Evolutionary conservation across 2,329 filamentous ascomycete genomes (phyloP), one percentile per base, ranked within the genome.

Genomic region (Neopestalotiopsis rosae): DNA sequence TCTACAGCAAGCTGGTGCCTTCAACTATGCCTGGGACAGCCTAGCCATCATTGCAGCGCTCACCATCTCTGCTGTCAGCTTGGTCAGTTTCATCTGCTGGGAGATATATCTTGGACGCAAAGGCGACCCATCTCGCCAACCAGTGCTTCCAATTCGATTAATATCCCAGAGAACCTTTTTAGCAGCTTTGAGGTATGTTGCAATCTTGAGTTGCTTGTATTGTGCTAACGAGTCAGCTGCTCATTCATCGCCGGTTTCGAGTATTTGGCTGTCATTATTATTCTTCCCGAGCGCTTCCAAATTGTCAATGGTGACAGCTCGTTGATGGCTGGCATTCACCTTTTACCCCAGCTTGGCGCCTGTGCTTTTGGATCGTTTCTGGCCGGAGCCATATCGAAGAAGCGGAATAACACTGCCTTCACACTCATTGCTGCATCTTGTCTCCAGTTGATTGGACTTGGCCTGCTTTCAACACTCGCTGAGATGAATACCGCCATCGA

Each of bases 211-310:
- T 24, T 12, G 38, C 9, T 12, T 56, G 24, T 40, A 24, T 17
- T 58, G 58, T 38, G 30, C 69, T 69, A 59, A 67, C 32, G n/a
- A 34, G 4, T 3, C 17, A 89, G 87, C 17, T 84, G 86, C 32
- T 89, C 88, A 2, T 78, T 90, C 17, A 80, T 90, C 20, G 86
- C 85, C 0, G 88, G 88, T 1, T 89, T 87, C 65, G 81, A 85
- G 0, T 90, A 89, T 70, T 85, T 91, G 28, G 81, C 86, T 4
- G 81, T 89, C n/a, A 84, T 88, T 13, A 85, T 90, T 68, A 83
- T 86, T 40, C 82, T 91, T 4, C 89, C 89, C 0, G 87, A 91
- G 71, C 81, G 88, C 6, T 88, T 90, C 64, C 88, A 91, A 70
- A 86, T 90, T 49, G 84, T 90, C 66, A 86, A 89, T 70, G 80